These are phyloP conservation scores for Fraxinus excelsior DNA, from an alignment of 257 asterid species.

Conservation along the genomic window DNA sequence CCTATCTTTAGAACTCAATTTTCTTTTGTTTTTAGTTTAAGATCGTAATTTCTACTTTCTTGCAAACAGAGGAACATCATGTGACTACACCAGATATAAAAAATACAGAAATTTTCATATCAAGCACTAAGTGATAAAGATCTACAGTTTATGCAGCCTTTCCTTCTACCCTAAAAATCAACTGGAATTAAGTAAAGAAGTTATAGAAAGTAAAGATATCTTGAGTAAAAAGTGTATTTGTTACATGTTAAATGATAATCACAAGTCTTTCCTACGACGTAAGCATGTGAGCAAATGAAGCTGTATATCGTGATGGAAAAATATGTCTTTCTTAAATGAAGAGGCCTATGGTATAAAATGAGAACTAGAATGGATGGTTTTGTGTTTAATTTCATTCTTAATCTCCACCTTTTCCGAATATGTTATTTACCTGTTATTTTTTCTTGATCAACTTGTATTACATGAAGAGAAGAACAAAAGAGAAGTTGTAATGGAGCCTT, in stretches of 20 bases:
- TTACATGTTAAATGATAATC: neutral
- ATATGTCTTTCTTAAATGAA: neutral
- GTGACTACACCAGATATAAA: neutral
- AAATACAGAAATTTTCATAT: neutral
- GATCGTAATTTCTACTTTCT: neutral
- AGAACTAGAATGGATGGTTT: no score
- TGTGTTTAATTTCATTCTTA: no score
- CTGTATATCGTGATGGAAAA: neutral
- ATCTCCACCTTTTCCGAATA: neutral
- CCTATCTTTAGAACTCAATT: neutral
- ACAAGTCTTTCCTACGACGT: neutral
- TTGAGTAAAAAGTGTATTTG: neutral
- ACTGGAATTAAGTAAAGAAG: neutral
- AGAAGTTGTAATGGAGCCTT: neutral
- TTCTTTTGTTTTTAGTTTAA: neutral
- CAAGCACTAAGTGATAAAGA: neutral
- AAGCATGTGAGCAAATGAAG: neutral
- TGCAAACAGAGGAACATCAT: neutral
- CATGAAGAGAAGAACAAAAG: neutral
- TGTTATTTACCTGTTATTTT: neutral
- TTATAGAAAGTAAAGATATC: neutral
- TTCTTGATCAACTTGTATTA: neutral
- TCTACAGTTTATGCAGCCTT: neutral
- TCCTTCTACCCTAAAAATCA: neutral
- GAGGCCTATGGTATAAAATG: neutral